phyloP scores from a whole-genome alignment of 768 basidiomycete species.

The Mycena chlorophos region DNA sequence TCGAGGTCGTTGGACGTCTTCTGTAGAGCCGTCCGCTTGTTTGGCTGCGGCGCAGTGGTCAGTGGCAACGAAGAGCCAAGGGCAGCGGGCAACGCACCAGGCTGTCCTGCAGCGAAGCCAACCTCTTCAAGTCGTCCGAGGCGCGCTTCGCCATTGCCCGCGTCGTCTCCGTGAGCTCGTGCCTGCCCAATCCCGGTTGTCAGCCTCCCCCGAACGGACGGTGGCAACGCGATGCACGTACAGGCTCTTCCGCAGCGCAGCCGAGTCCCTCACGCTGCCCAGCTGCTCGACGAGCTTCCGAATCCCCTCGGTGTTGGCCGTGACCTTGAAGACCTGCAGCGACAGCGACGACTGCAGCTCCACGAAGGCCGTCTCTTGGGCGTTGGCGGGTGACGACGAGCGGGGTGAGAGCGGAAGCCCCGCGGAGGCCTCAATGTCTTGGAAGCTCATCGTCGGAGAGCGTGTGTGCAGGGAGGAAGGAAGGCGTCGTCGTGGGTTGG shows the following conservation, averaged over 20 bases:
- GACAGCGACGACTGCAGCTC: slow-evolving; percentile 79
- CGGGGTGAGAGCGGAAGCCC: slow-evolving; percentile 28
- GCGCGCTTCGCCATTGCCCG: slow-evolving; percentile 95
- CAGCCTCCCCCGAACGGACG: background rate
- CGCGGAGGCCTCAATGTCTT: slow-evolving; percentile 52
- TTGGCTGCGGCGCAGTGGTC: slow-evolving; percentile 47
- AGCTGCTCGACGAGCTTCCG: slow-evolving; percentile 91
- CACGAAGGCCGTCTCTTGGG: slow-evolving; percentile 73
- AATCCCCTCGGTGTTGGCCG: slow-evolving; percentile 94
- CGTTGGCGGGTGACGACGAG: slow-evolving; percentile 41
- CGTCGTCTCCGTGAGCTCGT: slow-evolving; percentile 93
- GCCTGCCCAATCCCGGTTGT: slow-evolving; percentile 46
- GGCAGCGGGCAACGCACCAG: slow-evolving; percentile 45
- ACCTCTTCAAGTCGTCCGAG: slow-evolving; percentile 88
- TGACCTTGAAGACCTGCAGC: slow-evolving; percentile 98
- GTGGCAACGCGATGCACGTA: slow-evolving; percentile 48
- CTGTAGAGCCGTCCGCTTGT: slow-evolving; percentile 78
- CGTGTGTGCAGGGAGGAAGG: no score
- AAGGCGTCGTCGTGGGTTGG: no score
- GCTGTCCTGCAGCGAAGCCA: slow-evolving; percentile 65
- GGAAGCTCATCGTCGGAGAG: slow-evolving; percentile 58
- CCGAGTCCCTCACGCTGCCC: slow-evolving; percentile 80
- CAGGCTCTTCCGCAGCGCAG: slow-evolving; percentile 79
- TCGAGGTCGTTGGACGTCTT: slow-evolving; percentile 95
- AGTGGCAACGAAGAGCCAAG: no score